Conservation (phyloP, 2,329 filamentous ascomycete genomes). For the Furcasterigmium furcatum region DNA sequence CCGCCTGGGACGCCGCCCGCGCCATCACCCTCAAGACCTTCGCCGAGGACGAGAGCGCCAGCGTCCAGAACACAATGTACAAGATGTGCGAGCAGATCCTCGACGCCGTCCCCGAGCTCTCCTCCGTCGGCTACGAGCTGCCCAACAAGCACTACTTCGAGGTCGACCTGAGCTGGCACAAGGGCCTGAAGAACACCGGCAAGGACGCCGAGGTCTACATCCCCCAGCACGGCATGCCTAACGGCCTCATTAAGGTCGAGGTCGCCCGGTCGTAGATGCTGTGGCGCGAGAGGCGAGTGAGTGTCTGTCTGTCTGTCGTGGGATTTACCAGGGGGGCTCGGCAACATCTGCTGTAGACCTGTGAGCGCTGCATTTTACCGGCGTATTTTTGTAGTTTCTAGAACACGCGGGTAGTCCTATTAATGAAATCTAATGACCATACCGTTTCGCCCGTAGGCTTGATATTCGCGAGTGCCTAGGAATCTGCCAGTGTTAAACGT, state of each 20-base stretch:
- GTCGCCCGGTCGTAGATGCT: conserved; percentile 55
- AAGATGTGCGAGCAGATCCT: conserved; percentile 94
- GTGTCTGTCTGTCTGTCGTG: no score
- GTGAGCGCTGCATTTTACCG: neutral
- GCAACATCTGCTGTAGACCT: neutral
- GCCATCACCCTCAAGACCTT: conserved; percentile 88
- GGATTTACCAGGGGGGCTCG: no score
- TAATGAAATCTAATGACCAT: neutral
- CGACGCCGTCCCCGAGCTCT: conserved; percentile 66
- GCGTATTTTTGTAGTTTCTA: neutral
- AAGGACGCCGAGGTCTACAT: conserved; percentile 94
- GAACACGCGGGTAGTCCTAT: neutral
- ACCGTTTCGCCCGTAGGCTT: no score
- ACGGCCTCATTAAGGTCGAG: conserved; percentile 93
- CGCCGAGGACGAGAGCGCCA: conserved; percentile 84
- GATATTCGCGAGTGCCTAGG: no score
- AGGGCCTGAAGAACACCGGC: conserved; percentile 90
- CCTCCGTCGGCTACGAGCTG: conserved; percentile 75
- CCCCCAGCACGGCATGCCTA: conserved; percentile 79
- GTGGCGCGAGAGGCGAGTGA: neutral
- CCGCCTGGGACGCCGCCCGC: conserved; percentile 74
- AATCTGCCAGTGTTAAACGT: no score
- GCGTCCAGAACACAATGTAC: conserved; percentile 97
- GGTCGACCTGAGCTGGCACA: conserved; percentile 95
- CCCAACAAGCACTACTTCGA: conserved; percentile 99